phyloP scores from a whole-genome alignment of 495 filamentous ascomycete species.

The Zalerion maritima region DNA sequence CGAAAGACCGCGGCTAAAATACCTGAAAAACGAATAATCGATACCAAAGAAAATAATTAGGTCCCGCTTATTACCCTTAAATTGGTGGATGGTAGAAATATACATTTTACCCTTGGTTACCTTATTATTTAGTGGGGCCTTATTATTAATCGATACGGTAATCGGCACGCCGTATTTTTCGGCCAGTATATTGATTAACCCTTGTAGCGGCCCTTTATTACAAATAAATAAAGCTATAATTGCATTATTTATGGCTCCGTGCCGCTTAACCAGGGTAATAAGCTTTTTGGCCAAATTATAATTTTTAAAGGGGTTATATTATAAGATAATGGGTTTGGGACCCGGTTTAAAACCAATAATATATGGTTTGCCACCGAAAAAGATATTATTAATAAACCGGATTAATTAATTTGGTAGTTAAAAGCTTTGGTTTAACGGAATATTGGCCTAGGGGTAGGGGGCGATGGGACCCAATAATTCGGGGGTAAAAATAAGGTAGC shows the following conservation, averaged over 20 bases:
- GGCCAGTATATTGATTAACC: constrained; percentile 1
- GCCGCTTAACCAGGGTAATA: background rate
- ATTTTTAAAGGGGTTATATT: constrained; percentile 1
- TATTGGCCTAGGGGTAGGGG: constrained; percentile 2
- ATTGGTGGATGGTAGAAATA: constrained; percentile 8
- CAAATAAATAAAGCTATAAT: constrained; percentile 2
- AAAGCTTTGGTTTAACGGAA: constrained; percentile 2
- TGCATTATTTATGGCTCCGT: constrained; percentile 4
- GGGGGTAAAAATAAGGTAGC: constrained; percentile 5
- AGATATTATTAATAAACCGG: constrained; percentile 4
- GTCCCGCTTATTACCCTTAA: constrained; percentile 7
- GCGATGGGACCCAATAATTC: constrained; percentile 3
- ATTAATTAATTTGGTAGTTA: constrained; percentile 3
- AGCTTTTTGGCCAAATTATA: constrained; percentile 3
- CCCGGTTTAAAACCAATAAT: constrained; percentile 4
- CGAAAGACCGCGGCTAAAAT: constrained; percentile 2
- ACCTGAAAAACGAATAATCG: constrained; percentile 2
- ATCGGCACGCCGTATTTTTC: constrained; percentile 1
- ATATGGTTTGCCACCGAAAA: constrained; percentile 5
- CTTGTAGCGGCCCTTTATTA: constrained; percentile 1
- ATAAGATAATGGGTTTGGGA: constrained; percentile 4
- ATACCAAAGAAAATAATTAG: constrained; percentile 6
- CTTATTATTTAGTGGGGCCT: constrained; percentile 3
- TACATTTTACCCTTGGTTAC: constrained; percentile 6
- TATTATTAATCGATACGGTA: constrained; percentile 1